Conservation (phyloP, 768 basidiomycete genomes). For the Lactarius vividus region DNA sequence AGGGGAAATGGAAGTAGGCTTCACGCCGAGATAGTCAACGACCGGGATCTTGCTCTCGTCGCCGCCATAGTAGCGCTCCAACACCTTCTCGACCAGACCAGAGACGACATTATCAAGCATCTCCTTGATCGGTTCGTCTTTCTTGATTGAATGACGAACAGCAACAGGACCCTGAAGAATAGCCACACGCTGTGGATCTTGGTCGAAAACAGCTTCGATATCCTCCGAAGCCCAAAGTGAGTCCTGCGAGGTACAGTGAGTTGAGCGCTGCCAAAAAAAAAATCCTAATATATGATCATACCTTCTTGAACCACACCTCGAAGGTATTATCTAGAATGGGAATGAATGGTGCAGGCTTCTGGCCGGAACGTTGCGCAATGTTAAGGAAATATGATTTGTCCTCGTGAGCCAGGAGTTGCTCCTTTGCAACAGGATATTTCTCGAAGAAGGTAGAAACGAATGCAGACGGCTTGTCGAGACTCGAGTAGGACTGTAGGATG, state of each 20-base stretch:
- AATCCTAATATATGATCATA: constrained; percentile 33
- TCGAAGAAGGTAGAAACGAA: constrained; percentile 84
- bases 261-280: neutral
- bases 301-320: constrained; percentile 99
- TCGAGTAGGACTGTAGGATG: constrained; percentile 74
- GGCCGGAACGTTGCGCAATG: constrained; percentile 92
- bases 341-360: constrained; percentile 98
- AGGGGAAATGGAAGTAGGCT: constrained; percentile 39
- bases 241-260: constrained; percentile 51
- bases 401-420: constrained; percentile 88
- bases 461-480: constrained; percentile 76
- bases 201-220: constrained; percentile 97
- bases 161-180: constrained; percentile 98
- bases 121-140: constrained; percentile 93
- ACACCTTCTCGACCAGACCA: constrained; percentile 71
- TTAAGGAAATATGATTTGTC: constrained; percentile 95
- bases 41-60: constrained; percentile 74
- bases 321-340: constrained; percentile 91
- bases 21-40: constrained; percentile 78
- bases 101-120: constrained; percentile 86
- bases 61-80: constrained; percentile 73
- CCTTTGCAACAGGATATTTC: constrained; percentile 74
- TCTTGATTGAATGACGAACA: constrained; percentile 78
- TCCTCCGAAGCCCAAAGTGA: constrained; percentile 98
- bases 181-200: constrained; percentile 97